Evolutionary conservation across 495 filamentous ascomycete species (phyloP).

Genomic region (Margaritispora aquatica): DNA sequence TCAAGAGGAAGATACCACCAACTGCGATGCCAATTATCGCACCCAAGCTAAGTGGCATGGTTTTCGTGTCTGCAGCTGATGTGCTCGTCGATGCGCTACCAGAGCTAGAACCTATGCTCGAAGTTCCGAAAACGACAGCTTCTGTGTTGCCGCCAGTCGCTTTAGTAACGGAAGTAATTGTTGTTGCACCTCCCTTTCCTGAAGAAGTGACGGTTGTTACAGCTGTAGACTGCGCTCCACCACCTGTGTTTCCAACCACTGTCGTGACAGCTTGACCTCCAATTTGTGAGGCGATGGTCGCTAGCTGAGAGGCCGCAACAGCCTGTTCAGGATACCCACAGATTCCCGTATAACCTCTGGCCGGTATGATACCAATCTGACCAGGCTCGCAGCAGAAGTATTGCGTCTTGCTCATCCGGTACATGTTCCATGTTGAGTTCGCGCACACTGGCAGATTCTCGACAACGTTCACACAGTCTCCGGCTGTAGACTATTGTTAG

Average conservation of each 20-base stretch:
- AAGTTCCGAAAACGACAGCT: neutral
- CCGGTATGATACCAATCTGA: conserved; percentile 7
- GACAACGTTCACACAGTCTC: conserved; percentile 8
- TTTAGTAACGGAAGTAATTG: neutral
- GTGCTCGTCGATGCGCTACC: neutral
- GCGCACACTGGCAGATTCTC: conserved; percentile 13
- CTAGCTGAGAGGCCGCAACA: conserved; percentile 1
- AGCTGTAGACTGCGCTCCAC: neutral
- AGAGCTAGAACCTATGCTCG: neutral
- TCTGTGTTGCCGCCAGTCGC: neutral
- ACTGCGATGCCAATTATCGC: conserved; percentile 6
- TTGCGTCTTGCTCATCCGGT: neutral
- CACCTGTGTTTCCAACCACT: neutral
- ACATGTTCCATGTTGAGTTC: conserved; percentile 14
- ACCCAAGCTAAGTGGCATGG: neutral
- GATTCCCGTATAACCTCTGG: conserved; percentile 4
- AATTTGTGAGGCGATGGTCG: conserved; percentile 4
- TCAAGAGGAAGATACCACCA: neutral
- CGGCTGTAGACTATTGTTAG: neutral
- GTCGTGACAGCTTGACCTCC: conserved; percentile 4
- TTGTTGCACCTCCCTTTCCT: neutral
- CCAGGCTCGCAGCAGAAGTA: conserved; percentile 16
- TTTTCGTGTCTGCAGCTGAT: neutral
- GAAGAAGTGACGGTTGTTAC: conserved; percentile 3
- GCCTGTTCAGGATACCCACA: conserved; percentile 2